Evolutionary conservation across 2,329 filamentous ascomycete species (phyloP).

Genomic region (Colletotrichum sp.): DNA sequence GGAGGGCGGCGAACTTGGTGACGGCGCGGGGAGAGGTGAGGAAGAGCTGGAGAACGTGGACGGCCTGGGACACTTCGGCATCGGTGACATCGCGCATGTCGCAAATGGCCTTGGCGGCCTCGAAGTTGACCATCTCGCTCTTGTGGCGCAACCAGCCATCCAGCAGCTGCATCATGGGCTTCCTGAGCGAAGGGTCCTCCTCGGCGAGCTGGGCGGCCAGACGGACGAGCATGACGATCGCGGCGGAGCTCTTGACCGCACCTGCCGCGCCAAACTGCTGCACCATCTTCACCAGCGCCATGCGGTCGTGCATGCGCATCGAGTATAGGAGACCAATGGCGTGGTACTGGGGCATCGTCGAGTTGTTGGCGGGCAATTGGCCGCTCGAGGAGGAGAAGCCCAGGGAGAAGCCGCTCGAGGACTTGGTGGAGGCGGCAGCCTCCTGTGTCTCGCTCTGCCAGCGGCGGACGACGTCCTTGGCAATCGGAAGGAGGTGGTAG

Average conservation of each 20-base stretch:
- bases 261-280: slow-evolving; percentile 94
- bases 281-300: slow-evolving; percentile 99
- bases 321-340: slow-evolving; percentile 97
- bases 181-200: slow-evolving; percentile 86
- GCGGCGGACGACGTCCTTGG: slow-evolving; percentile 90
- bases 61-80: slow-evolving; percentile 86
- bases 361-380: slow-evolving; percentile 83
- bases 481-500: slow-evolving; percentile 96
- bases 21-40: slow-evolving; percentile 93
- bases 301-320: slow-evolving; percentile 96
- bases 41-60: slow-evolving; percentile 96
- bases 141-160: slow-evolving; percentile 98
- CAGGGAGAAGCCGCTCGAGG: slow-evolving; percentile 86
- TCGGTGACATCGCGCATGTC: slow-evolving; percentile 94
- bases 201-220: slow-evolving; percentile 93
- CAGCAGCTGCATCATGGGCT: slow-evolving; percentile 96
- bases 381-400: slow-evolving; percentile 85
- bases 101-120: slow-evolving; percentile 97
- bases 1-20: slow-evolving; percentile 96
- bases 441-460: slow-evolving; percentile 99
- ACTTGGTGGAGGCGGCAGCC: slow-evolving; percentile 89
- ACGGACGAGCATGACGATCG: slow-evolving; percentile 89
- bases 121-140: slow-evolving; percentile 99
- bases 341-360: slow-evolving; percentile 98
- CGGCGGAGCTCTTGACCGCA: slow-evolving; percentile 93